Conservation (phyloP, 176 grass and related monocot species). For the Alloteropsis semialata region DNA sequence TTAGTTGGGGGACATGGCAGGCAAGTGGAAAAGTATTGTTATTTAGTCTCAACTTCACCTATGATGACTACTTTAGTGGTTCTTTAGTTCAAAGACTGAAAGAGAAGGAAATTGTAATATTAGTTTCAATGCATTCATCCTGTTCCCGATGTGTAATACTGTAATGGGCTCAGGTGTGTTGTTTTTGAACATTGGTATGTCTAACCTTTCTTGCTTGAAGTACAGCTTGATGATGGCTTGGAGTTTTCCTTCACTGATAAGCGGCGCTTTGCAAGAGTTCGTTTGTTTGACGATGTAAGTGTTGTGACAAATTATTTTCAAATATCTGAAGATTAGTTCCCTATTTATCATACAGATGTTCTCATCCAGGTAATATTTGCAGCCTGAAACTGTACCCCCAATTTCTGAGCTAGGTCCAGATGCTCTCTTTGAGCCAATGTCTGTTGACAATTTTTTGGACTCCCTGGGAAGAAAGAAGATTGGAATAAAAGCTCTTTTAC, state of each 20-base stretch:
- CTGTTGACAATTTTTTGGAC: slow-evolving; percentile 52
- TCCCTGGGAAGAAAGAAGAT: slow-evolving; percentile 65
- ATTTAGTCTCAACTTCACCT: not conserved
- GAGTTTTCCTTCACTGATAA: slow-evolving; percentile 99
- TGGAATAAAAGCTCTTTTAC: slow-evolving; percentile 83
- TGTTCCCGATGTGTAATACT: not conserved
- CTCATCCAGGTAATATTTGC: slow-evolving; percentile 26
- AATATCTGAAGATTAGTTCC: not conserved
- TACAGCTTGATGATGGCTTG: slow-evolving; percentile 90
- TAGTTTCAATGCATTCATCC: not conserved
- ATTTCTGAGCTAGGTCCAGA: slow-evolving; percentile 93
- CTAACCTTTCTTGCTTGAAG: not conserved
- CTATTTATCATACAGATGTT: not conserved
- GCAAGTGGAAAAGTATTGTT: not conserved
- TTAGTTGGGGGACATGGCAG: not conserved
- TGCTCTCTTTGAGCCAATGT: slow-evolving; percentile 83
- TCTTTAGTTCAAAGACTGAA: not conserved
- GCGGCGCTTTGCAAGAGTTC: slow-evolving; percentile 84
- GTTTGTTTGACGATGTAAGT: slow-evolving; percentile 78
- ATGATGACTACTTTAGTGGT: not conserved
- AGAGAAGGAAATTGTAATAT: not conserved
- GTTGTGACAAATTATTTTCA: not conserved
- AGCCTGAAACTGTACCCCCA: slow-evolving; percentile 82
- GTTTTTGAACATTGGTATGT: not conserved
- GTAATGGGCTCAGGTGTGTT: not conserved